Conservation (phyloP, 257 asterid genomes). For the Nicotiana noctiflora region DNA sequence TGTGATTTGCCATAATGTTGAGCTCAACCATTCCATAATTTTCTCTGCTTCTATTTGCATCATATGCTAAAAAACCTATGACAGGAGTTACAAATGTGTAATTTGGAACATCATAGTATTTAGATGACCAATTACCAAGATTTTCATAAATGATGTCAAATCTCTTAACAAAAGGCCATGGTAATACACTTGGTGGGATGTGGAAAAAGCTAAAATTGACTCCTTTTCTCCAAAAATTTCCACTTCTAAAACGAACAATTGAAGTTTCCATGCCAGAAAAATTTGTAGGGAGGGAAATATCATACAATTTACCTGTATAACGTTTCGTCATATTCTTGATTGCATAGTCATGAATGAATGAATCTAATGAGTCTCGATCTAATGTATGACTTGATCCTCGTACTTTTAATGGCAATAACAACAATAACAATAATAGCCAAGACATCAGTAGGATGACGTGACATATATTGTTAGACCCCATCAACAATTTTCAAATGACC, state of each 20-base stretch:
- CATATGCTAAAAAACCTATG: slow-evolving; percentile 53
- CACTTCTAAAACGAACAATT: slow-evolving; percentile 40
- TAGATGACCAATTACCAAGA: slow-evolving; percentile 59
- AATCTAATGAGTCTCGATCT: slow-evolving; percentile 41
- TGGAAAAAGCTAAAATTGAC: slow-evolving; percentile 29
- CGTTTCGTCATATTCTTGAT: slow-evolving; percentile 21
- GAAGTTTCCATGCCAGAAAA: slow-evolving; percentile 42
- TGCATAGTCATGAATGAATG: slow-evolving; percentile 39
- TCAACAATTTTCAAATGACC: slow-evolving; percentile 24
- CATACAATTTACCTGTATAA: slow-evolving; percentile 46
- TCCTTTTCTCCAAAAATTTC: slow-evolving; percentile 45
- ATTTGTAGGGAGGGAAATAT: slow-evolving; percentile 48
- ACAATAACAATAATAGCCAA: neutral
- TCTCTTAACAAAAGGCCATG: slow-evolving; percentile 54
- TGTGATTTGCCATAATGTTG: slow-evolving; percentile 18
- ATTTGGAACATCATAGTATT: slow-evolving; percentile 49
- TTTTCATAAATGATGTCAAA: slow-evolving; percentile 50
- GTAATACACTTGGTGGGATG: slow-evolving; percentile 39
- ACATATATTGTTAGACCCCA: slow-evolving; percentile 38
- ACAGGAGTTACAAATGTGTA: slow-evolving; percentile 60
- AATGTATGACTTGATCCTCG: slow-evolving; percentile 22
- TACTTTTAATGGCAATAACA: slow-evolving; percentile 10
- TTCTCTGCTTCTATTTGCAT: slow-evolving; percentile 23
- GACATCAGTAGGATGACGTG: slow-evolving; percentile 23
- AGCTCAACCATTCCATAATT: slow-evolving; percentile 28